Base-by-base conservation (phyloP, 345 rosid species). In the Brassica carinata region DNA sequence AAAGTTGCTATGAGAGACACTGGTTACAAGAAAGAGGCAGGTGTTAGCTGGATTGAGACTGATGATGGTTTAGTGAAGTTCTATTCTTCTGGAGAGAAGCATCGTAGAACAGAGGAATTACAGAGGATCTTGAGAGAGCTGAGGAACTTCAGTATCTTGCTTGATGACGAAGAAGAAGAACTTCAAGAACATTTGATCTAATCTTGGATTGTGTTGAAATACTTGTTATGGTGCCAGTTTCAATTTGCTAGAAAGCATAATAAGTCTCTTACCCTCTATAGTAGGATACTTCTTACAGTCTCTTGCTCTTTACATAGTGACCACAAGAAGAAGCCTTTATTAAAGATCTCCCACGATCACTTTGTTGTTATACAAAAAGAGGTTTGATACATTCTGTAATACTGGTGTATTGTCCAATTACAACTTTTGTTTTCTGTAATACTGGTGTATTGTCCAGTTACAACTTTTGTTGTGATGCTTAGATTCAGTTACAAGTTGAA, bases 1-100 rank as follows among this genome's bases (percentile, higher is more conserved):
- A 94, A 92, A 84, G 87, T 89, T 76, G 95, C 93, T 55, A 87
- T 88, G 94, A 87, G 96, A 76, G 92, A 92, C 78, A 92, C 94
- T 0, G 97, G 97, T 48, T 76, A 73, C 67, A 91, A 80, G 83
- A 94, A 94, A 84, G 71, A 81, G 72, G 91, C 97, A 17, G 98
- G 98, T 3, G 87, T 91, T 73, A 92, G 98, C 87, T 86, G 81
- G 82, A 86, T 92, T 68, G 97, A 90, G 86, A 85, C 88, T 1
- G 82, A 85, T 81, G 89, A 85, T 78, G 74, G 45, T 38, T 85
- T 91, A 8, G 86, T 87, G 14, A 91, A 94, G 83, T 94, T 92
- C 79, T 90, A 86, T 82, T 92, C 97, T 72, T 76, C 88, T 13
- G 94, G 90, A 63, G 95, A 88, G 84, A 87, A 91, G 71, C 93